Conservation (phyloP, 1,284 basidiomycete species). For the Thecaphora thlaspeos region DNA sequence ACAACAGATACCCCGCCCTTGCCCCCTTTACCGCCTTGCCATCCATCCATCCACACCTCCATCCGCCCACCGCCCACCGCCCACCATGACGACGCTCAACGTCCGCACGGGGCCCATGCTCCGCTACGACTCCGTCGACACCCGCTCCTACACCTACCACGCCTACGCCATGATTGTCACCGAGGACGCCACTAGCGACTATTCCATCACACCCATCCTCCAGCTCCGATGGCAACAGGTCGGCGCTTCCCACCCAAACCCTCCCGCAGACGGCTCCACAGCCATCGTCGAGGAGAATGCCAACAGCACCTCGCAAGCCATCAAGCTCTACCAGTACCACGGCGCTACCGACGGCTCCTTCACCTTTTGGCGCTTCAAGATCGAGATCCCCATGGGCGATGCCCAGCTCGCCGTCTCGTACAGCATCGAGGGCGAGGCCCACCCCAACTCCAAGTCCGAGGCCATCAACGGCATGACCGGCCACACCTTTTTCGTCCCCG, state of each 20-base stretch:
- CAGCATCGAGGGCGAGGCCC: conserved; percentile 55
- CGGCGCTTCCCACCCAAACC: conserved; percentile 6
- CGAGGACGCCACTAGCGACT: conserved; percentile 70
- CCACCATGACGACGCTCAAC: conserved; percentile 45
- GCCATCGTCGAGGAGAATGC: conserved; percentile 20
- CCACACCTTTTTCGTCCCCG: conserved; percentile 81
- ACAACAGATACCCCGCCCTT: too few species aligned
- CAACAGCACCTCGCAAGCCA: conserved; percentile 61
- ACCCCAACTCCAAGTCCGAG: conserved; percentile 31
- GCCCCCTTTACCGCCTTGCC: too few species aligned
- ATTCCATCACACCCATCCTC: conserved; percentile 61
- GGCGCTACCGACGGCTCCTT: conserved; percentile 68
- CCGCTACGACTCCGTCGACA: conserved; percentile 83
- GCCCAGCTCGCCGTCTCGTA: conserved; percentile 79
- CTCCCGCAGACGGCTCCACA: conserved; percentile 20
- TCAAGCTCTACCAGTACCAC: conserved; percentile 78
- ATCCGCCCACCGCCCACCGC: too few species aligned
- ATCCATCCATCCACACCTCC: too few species aligned
- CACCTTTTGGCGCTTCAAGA: conserved; percentile 92
- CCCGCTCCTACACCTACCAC: conserved; percentile 67
- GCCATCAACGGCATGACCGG: conserved; percentile 61
- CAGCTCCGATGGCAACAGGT: conserved; percentile 68
- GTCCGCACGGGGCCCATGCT: conserved; percentile 71
- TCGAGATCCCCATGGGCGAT: conserved; percentile 74
- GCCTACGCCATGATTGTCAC: conserved; percentile 63